phyloP scores from a whole-genome alignment of 106 monocot species.

The Cymbidium sinense region DNA sequence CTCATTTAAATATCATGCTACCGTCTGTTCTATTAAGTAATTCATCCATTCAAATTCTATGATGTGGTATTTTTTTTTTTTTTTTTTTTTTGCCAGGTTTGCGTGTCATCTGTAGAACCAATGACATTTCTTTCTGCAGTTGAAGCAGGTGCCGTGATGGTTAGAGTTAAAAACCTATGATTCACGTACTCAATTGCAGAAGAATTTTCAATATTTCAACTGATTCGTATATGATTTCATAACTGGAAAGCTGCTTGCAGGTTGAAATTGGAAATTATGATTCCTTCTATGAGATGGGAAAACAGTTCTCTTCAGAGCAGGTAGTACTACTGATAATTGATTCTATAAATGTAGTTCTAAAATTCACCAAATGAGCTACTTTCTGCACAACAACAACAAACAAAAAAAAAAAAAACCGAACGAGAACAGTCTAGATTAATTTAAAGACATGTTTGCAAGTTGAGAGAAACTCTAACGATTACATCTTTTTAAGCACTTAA shows the following conservation, averaged over 20 bases:
- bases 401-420: no score
- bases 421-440: no score
- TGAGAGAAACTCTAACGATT: no score
- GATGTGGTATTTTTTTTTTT: background rate
- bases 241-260: constrained; percentile 27
- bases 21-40: no score
- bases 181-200: no score
- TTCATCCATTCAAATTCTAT: background rate
- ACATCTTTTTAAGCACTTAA: no score
- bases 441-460: no score
- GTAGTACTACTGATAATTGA: constrained; percentile 14
- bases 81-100: constrained; percentile 42
- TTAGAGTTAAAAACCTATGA: constrained; percentile 18
- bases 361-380: background rate
- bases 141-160: constrained; percentile 93
- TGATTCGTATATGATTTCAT: no score
- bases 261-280: constrained; percentile 97
- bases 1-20: no score
- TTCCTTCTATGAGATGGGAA: constrained; percentile 86
- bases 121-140: constrained; percentile 55
- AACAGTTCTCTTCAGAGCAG: constrained; percentile 72
- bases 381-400: background rate
- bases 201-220: no score
- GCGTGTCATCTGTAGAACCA: constrained; percentile 94
- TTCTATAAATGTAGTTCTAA: background rate